Evolutionary conservation across 495 filamentous ascomycete genomes (phyloP), one percentile per base, ranked within the genome.

Genomic region (Annulohypoxylon maeteangense): DNA sequence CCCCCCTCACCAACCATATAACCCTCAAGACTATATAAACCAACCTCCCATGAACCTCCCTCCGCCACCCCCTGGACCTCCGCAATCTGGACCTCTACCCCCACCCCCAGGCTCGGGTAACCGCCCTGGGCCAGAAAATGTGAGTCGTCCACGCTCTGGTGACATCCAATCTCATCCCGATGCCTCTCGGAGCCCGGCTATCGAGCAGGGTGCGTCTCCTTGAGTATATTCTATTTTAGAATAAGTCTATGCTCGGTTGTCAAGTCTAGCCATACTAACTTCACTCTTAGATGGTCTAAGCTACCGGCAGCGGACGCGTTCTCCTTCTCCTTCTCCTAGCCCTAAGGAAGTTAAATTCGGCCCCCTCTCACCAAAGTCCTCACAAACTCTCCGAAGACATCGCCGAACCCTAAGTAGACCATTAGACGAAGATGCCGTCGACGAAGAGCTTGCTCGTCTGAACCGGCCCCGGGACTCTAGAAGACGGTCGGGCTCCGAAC

Each of bases 281-380:
- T 3, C 1, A 4, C 27, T 63, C 2, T 18, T 47, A 82, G 81
- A 82, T 82, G 78, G 82, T 80, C 16, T 83, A 83, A 82, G 22
- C 10, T 25, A 61, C 20, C 54, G 10, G 14, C n/a, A 62, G 20
- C 65, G 54, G 25, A 63, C 65, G 18, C 32, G 60, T 44, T 57
- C 54, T 2, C 45, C 44, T 2, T 57, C 54, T 2, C 45, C 44
- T 2, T 70, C 65, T 4, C 69, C 72, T 3, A 62, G 66, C 0
- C 16, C 71, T 12, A 85, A 79, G 66, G 84, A 78, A 67, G 84
- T 82, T 29, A 77, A 69, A 59, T 84, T 81, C 76, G 80, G 78
- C n/a, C 79, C 82, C 2, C 67, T 83, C 47, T 83, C 81, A 5
- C 81, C 81, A 2, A 74, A 78, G 32, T 81, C 79, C 51, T 83